Base-by-base conservation (phyloP, 2,329 filamentous ascomycete genomes). In the Sporothrix euskadiensis region DNA sequence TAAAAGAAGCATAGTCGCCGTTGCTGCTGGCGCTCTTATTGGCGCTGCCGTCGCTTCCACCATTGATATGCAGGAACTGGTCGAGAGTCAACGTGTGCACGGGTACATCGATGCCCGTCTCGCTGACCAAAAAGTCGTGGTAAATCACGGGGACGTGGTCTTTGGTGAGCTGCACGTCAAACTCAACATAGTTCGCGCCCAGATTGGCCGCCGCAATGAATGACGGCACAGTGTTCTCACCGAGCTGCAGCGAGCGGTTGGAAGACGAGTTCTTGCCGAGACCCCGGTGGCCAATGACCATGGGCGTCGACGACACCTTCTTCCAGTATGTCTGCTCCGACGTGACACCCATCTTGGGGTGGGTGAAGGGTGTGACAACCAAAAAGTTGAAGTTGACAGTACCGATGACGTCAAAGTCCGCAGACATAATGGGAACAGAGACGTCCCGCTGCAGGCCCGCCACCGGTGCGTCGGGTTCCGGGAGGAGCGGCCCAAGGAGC, bases 91-190 rank as follows among this genome's bases (percentile, higher is more conserved):
- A 85, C 0, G 94, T 97, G 80, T 99, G 96, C 1, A 99, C 95
- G 0, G 96, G 96, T 0, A 96, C 96, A 79, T 99, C 96, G 71
- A 98, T 96, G 10, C 97, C 96, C 0, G 96, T 98, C 83, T 99
- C 96, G 80, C 94, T 97, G 80, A 99, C 96, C 16, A 98, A 86
- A 79, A 99, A 99, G 81, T 99, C 96, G 80, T 99, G 96, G 80
- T 99, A 99, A 78, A 99, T 97, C 76, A 99, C 95, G 0, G 96
- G 96, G 1, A 99, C 94, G 78, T 97, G 94, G 80, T 99, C 96
- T 80, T 99, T 99, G n/a, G 96, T 99, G 54, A 99, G 85, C 80
- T 99, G 96, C 0, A 99, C 96, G 80, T 99, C 96, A 79, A 92
- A 91, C 77, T 91, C 89, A 65, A 92, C 89, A 77, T 91, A 91